Evolutionary conservation across 306 rosid genomes (phyloP), one percentile per base, ranked within the genome.

Genomic region (Inga oerstediana): DNA sequence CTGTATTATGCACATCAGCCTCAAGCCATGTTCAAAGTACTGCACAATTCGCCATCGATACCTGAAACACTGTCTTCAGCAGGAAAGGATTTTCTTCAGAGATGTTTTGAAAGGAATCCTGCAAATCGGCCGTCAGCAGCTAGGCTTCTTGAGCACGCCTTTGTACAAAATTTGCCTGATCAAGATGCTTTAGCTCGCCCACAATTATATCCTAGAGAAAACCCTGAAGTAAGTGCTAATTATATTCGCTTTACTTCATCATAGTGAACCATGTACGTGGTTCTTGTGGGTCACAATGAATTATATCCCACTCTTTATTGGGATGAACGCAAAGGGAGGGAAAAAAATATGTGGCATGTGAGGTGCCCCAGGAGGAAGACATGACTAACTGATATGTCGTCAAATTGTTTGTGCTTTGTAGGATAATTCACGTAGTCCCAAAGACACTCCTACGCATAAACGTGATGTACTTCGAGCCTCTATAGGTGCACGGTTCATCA

Each of bases 21-120:
- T 84, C 97, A 92, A 88, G 99, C 97, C 83, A 97, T 94, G 98
- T 97, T 97, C 95, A 97, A 94, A 89, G 94, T 89, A 46, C 84
- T 97, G 89, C 89, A 94, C 84, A 90, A 61, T 77, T 81, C 90
- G 72, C 99, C 99, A 19, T 67, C 91, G 45, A 89, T 94, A 83
- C 99, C 99, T 6, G 93, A 91, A 73, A 86, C 75, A 30, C 81
- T 97, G 81, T 97, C 98, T 51, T 59, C 91, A 35, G 94, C 90
- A 30, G 98, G 97, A 81, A 93, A 87, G 77, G 97, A 91, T 73
- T 97, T 97, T 85, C 97, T 97, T 73, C 86, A 79, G 76, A 86
- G 75, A 82, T 97, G 99, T 88, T 97, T 97, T 71, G 88, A n/a
- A 77, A 90, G 99, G 90, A 77, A 97, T 80, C 99, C 99, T 9